Evolutionary conservation across 371 early-diverging fungal species (phyloP).

Genomic region (Mortierella polycephala): DNA sequence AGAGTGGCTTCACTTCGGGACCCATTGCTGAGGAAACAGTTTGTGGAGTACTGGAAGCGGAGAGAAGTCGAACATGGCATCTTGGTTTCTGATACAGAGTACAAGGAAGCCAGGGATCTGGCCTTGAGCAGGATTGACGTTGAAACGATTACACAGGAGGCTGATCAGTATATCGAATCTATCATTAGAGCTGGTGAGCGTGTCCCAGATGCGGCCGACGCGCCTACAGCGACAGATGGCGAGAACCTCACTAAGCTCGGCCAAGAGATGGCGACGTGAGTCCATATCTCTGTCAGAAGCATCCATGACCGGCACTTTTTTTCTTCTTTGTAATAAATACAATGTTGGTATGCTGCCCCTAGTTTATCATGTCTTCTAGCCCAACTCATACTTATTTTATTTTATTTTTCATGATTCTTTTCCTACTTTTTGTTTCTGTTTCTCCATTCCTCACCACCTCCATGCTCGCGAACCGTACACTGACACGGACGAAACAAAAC

Average conservation of each 20-base stretch:
- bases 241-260: no score
- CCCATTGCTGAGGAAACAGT: constrained; percentile 38
- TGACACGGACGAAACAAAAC: not conserved
- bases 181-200: constrained; percentile 26
- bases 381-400: not conserved
- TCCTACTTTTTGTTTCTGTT: not conserved
- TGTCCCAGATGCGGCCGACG: no score
- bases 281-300: not conserved
- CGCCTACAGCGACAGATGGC: no score
- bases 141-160: constrained; percentile 28
- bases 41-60: constrained; percentile 49
- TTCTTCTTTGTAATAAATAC: no score
- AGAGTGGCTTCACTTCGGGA: constrained; percentile 36
- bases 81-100: constrained; percentile 30
- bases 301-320: no score
- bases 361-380: not conserved
- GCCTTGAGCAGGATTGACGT: constrained; percentile 47
- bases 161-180: constrained; percentile 31
- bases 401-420: not conserved
- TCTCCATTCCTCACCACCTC: not conserved
- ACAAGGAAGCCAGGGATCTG: constrained; percentile 39
- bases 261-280: no score
- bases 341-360: no score
- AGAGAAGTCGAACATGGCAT: constrained; percentile 42
- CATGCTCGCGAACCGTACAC: not conserved